These are phyloP conservation scores for Rhodotorula glutinis DNA, from an alignment of 1,284 basidiomycete species.

Conservation along the genomic window DNA sequence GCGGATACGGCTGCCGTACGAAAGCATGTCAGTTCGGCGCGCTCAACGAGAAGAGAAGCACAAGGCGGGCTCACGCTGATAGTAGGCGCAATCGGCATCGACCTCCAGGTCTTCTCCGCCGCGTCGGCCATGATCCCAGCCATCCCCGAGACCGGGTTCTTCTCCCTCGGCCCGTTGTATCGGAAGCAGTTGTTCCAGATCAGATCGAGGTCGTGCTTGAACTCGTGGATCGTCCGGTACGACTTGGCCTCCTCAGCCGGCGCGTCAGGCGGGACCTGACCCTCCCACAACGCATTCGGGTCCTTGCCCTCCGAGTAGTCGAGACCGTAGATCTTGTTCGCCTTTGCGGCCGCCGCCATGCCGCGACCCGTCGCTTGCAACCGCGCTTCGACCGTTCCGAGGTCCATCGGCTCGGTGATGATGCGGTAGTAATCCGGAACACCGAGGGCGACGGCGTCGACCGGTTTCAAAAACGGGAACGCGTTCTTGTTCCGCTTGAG, in stretches of 20 bases:
- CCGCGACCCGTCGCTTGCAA: constrained; percentile 54
- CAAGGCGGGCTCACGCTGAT: constrained; percentile 16
- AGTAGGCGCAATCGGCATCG: constrained; percentile 67
- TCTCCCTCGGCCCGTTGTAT: constrained; percentile 78
- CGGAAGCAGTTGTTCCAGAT: constrained; percentile 84
- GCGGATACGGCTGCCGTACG: constrained; percentile 45
- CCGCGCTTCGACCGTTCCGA: constrained; percentile 90
- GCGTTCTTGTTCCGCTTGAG: constrained; percentile 87
- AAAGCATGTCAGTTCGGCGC: background rate
- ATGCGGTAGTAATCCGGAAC: constrained; percentile 88
- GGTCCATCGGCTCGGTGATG: constrained; percentile 90
- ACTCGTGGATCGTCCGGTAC: constrained; percentile 66
- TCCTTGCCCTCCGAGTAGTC: constrained; percentile 60
- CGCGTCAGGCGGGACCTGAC: constrained; percentile 55
- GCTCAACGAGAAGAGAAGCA: constrained; percentile 41
- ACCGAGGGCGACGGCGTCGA: constrained; percentile 82
- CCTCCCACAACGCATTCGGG: constrained; percentile 41
- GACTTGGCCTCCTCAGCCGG: constrained; percentile 10
- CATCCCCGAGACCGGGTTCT: constrained; percentile 73
- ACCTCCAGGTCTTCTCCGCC: constrained; percentile 84
- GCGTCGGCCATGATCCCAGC: constrained; percentile 77
- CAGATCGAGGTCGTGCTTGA: constrained; percentile 73
- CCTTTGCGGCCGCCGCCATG: constrained; percentile 33
- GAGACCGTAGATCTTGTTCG: constrained; percentile 26
- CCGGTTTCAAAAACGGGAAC: constrained; percentile 75